phyloP scores from a whole-genome alignment of 1,139 yeast genomes.

The Saccharomyces hybrid region DNA sequence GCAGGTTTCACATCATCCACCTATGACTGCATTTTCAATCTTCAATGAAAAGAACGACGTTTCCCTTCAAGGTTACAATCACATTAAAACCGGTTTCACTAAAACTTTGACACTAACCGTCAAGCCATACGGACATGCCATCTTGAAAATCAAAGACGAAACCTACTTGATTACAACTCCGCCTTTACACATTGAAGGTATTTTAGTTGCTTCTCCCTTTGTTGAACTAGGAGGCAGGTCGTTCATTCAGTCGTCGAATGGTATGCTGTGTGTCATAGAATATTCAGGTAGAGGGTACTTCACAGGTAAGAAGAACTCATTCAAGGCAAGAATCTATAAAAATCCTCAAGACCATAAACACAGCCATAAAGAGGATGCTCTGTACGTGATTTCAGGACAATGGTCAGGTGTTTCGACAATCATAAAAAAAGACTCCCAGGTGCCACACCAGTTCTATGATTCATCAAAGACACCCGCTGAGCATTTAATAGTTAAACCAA shows the following conservation, averaged over 20 bases:
- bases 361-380: constrained; percentile 46
- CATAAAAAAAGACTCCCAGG: constrained; percentile 21
- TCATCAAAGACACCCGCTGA: constrained; percentile 48
- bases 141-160: constrained; percentile 60
- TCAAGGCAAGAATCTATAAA: constrained; percentile 72
- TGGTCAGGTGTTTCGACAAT: constrained; percentile 75
- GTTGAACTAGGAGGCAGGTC: constrained; percentile 84
- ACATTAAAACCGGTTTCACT: constrained; percentile 76
- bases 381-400: constrained; percentile 81
- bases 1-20: constrained; percentile 95
- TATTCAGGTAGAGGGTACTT: constrained; percentile 91
- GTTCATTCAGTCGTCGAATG: constrained; percentile 71
- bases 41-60: constrained; percentile 63
- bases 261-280: constrained; percentile 66
- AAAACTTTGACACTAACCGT: constrained; percentile 56
- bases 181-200: constrained; percentile 91
- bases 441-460: constrained; percentile 55
- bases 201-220: constrained; percentile 81
- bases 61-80: constrained; percentile 77
- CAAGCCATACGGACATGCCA: constrained; percentile 87
- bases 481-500: constrained; percentile 61
- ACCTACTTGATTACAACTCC: constrained; percentile 80
- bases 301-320: constrained; percentile 89
- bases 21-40: constrained; percentile 81
- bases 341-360: constrained; percentile 38